Evolutionary conservation across 106 monocot genomes (phyloP).

Genomic region (Xerophyta viscosa): DNA sequence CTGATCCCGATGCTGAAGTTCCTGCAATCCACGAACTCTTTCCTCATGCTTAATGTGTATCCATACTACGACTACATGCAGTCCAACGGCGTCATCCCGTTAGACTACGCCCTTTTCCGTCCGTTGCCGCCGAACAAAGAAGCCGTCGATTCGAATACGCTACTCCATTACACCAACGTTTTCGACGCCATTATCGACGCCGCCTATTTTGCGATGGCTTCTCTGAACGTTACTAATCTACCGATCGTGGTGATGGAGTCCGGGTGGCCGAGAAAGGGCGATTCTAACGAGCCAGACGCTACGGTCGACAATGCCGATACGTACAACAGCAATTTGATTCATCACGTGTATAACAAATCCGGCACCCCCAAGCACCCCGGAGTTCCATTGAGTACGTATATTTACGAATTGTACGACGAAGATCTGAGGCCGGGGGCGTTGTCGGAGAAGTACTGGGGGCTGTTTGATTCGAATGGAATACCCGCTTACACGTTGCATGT

Average conservation of each 20-base stretch:
- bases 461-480: slow-evolving; percentile 61
- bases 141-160: slow-evolving; percentile 90
- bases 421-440: slow-evolving; percentile 62
- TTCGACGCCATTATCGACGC: slow-evolving; percentile 94
- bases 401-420: slow-evolving; percentile 95
- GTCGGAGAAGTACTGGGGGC: slow-evolving; percentile 86
- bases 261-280: slow-evolving; percentile 96
- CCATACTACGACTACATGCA: slow-evolving; percentile 98
- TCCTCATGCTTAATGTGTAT: slow-evolving; percentile 90
- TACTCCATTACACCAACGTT: slow-evolving; percentile 97
- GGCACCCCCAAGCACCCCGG: slow-evolving; percentile 96
- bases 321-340: slow-evolving; percentile 89
- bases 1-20: slow-evolving; percentile 76
- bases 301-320: slow-evolving; percentile 84
- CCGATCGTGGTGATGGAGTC: slow-evolving; percentile 83
- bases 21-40: slow-evolving; percentile 67
- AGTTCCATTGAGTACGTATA: slow-evolving; percentile 59
- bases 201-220: slow-evolving; percentile 94
- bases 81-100: slow-evolving; percentile 83
- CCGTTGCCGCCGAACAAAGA: slow-evolving; percentile 94
- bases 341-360: slow-evolving; percentile 74
- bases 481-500: slow-evolving; percentile 72
- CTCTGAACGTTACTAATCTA: slow-evolving; percentile 75
- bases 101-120: slow-evolving; percentile 95
- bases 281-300: slow-evolving; percentile 69